A percentile compares a stretch with the other conserved stretches of the same genome.
phyloP scores from a whole-genome alignment of 2,329 filamentous ascomycete species.

The Colletotrichum endophyticum region DNA sequence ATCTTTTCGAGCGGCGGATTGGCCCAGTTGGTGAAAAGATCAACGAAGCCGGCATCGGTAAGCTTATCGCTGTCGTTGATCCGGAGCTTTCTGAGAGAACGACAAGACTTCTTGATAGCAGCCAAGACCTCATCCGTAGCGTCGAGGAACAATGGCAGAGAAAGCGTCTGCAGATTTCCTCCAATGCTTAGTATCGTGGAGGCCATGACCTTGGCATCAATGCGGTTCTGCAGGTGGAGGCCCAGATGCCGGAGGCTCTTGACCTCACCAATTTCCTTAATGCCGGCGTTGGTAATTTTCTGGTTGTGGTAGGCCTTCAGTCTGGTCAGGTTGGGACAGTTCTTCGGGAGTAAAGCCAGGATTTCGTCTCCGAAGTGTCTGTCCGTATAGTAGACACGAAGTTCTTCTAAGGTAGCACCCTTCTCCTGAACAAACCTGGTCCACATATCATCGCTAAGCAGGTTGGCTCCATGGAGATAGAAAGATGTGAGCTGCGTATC shows the following conservation, averaged over 20 bases:
- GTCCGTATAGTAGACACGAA: constrained; percentile 87
- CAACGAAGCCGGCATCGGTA: constrained; percentile 75
- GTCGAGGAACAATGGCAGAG: constrained; percentile 70
- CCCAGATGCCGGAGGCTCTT: constrained; percentile 75
- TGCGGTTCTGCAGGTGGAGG: constrained; percentile 66
- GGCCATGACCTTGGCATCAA: constrained; percentile 62
- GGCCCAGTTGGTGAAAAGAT: constrained; percentile 76
- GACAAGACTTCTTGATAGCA: constrained; percentile 74
- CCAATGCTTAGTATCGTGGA: constrained; percentile 69
- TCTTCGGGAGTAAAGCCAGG: constrained; percentile 62
- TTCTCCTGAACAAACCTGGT: constrained; percentile 68
- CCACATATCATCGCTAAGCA: constrained; percentile 81
- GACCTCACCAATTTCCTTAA: constrained; percentile 69
- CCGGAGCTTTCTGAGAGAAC: constrained; percentile 74
- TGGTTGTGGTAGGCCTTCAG: constrained; percentile 86
- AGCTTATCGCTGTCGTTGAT: constrained; percentile 78
- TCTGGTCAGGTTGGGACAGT: constrained; percentile 72
- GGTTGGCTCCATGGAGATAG: constrained; percentile 83
- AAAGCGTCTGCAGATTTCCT: constrained; percentile 74
- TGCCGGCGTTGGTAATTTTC: constrained; percentile 68
- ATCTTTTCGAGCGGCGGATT: constrained; percentile 74
- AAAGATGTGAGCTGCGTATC: constrained; percentile 73
- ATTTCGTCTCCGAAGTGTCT: constrained; percentile 78
- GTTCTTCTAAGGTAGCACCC: constrained; percentile 66
- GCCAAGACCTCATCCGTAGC: constrained; percentile 74